Evolutionary conservation across 345 rosid genomes (phyloP).

Genomic region (Euphorbia pulcherrima): DNA sequence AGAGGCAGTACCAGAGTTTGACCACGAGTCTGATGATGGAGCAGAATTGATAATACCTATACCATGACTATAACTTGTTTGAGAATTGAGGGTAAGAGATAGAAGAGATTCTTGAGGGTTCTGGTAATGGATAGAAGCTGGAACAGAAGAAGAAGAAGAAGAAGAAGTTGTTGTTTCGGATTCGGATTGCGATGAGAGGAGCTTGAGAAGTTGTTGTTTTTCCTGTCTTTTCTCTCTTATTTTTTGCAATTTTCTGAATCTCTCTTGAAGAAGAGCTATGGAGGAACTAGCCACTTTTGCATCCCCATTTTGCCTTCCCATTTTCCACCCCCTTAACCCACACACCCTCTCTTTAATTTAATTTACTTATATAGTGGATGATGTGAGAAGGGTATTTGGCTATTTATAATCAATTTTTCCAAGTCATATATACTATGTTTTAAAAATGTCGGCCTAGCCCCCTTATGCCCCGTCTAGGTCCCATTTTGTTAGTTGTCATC

Average conservation of each 20-base stretch:
- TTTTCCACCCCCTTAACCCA: not conserved
- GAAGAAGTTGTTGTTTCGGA: not conserved
- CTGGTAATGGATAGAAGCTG: constrained; percentile 14
- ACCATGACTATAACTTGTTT: constrained; percentile 13
- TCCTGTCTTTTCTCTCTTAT: constrained; percentile 54
- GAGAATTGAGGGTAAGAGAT: constrained; percentile 43
- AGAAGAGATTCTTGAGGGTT: constrained; percentile 36
- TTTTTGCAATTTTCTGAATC: constrained; percentile 59
- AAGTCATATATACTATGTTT: too few relatives aligned
- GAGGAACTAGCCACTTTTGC: constrained; percentile 46
- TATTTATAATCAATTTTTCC: not conserved
- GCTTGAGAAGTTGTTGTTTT: constrained; percentile 49
- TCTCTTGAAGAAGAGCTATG: constrained; percentile 64
- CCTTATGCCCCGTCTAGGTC: too few relatives aligned
- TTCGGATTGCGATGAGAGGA: constrained; percentile 29
- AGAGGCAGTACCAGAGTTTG: constrained; percentile 17
- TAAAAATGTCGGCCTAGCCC: too few relatives aligned
- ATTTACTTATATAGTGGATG: constrained; percentile 25
- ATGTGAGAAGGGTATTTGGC: constrained; percentile 1
- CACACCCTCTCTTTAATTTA: too few relatives aligned
- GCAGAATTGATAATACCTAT: constrained; percentile 14
- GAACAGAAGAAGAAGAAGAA: too few relatives aligned
- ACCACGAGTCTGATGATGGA: constrained; percentile 33
- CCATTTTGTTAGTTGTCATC: too few relatives aligned
- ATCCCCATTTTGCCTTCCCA: constrained; percentile 51